Base-by-base conservation (phyloP, 768 basidiomycete genomes). In the Chalciporus piperatus region DNA sequence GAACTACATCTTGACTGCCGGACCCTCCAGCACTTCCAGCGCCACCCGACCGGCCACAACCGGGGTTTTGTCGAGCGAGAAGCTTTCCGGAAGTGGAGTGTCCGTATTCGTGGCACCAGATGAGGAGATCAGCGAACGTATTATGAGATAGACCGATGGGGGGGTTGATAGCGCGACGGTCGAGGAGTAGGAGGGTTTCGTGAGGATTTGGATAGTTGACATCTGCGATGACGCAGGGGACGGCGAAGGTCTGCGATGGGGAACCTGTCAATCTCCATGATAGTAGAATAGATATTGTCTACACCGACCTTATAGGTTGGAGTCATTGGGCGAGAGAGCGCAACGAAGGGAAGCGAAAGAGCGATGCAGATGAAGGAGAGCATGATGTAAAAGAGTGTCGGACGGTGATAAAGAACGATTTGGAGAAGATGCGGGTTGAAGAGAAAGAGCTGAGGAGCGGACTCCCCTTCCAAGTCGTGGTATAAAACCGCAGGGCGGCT, bases 211-310 rank as follows among this genome's bases (percentile, higher is more conserved):
- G 48, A 35, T 66, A 68, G 22, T 27, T 25, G 50, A 69, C 17
- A 17, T 67, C 54, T n/a, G 67, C 67, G 39, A 66, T 66, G 48
- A 69, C 45, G 30, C 64, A 66, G 9, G 62, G 41, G n/a, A 41
- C 9, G 16, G 61, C 33, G 11, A 37, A 10, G 25, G 45, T 39
- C 64, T 67, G n/a, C 4, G 4, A 40, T 1, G 28, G 30, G 2
- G 13, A 17, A 38, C 3, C 14, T 30, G 41, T 65, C 13, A 55
- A 49, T 9, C 33, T 22, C 12, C 14, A 16, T 11, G 30, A 28
- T 23, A 33, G 25, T 23, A 30, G 6, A 22, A 9, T 7, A 23
- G 20, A 13, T 11, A 35, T 50, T 22, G 27, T 44, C 13, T 32
- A 42, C 12, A 9, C 52, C 6, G 16, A 65, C 55, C 41, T 57